Conservation (phyloP, 495 filamentous ascomycete species). For the Tuber indicum region DNA sequence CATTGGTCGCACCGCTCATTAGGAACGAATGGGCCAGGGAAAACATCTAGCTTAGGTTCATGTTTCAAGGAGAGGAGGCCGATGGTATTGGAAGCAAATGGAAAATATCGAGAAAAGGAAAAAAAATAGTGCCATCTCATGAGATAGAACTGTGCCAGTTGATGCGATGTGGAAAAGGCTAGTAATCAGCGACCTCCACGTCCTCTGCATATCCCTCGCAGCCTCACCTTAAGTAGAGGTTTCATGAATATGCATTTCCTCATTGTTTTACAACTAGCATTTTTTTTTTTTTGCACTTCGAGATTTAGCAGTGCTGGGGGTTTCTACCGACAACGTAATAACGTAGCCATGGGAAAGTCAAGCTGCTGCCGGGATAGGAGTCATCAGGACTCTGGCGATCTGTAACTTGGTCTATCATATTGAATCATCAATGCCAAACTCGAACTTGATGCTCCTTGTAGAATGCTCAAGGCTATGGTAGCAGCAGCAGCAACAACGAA, state of each 20-base stretch:
- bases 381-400: not conserved
- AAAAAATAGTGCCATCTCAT: not conserved
- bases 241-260: not conserved
- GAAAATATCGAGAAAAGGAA: not conserved
- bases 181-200: not conserved
- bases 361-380: not conserved
- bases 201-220: not conserved
- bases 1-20: not conserved
- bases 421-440: not conserved
- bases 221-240: not conserved
- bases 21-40: not conserved
- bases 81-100: not conserved
- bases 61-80: not conserved
- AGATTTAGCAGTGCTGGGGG: not conserved
- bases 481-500: not conserved
- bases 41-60: not conserved
- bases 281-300: not conserved
- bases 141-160: not conserved
- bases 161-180: not conserved
- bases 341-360: not conserved
- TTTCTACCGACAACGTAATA: not conserved
- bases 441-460: not conserved
- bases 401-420: not conserved
- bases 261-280: not conserved
- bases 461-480: not conserved